Evolutionary conservation across 306 rosid species (phyloP), one percentile per base, ranked within the genome.

Genomic region (Dryas drummondii): DNA sequence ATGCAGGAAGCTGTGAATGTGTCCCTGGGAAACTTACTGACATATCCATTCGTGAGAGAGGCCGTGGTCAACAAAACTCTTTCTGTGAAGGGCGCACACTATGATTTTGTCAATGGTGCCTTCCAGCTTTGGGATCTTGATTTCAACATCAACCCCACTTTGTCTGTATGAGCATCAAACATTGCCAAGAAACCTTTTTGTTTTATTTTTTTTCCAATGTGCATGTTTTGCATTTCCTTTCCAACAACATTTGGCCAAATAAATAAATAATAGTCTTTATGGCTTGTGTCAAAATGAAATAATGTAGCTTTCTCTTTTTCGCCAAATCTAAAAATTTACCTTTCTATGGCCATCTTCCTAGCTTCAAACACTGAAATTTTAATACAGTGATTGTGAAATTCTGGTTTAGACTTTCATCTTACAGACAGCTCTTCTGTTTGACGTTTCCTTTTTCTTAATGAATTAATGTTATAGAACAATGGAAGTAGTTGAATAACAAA

Each of bases 1-100:
- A 46, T 81, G 87, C 88, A 94, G 97, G 99, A 94, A 81, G 93
- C 99, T 44, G 99, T 94, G 85, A 94, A 94, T 77, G 93, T 94
- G n/a, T 94, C 99, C 1, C 82, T 92, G 66, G 94, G 85, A 22
- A 94, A 94, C 83, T 74, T 94, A 27, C 12, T 94, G 87, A 90
- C 90, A 14, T 94, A 94, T 73, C 97, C 98, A 26, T 94, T 86
- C 76, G 99, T 94, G 71, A 80, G 89, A 80, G 96, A 92, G 0
- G 82, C 73, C 3, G 80, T 89, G 41, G 77, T 76, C 71, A 89
- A 89, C 53, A 90, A 90, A 55, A 66, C 78, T 4, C 76, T 92
- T 4, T 81, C 89, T 73, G 56, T 94, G 70, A 90, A 88, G 75
- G 99, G 99, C 27, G 97, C 93, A 64, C 90, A 92, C 74, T 94